A percentile compares a stretch with the other conserved stretches of the same genome.
Evolutionary conservation across 768 basidiomycete species (phyloP).

Genomic region (Phaffia australis): DNA sequence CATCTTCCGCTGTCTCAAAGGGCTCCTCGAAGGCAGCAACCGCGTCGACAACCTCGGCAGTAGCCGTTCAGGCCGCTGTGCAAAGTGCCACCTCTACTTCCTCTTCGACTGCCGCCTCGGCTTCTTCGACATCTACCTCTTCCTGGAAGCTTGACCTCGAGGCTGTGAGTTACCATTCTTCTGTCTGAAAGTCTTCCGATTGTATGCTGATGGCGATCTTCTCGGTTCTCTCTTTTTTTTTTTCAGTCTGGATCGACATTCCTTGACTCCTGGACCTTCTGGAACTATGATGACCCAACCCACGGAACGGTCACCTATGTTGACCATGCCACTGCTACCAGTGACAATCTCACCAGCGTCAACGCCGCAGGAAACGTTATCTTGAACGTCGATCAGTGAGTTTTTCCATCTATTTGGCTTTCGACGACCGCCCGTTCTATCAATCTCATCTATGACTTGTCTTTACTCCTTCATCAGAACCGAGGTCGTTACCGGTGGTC

Average conservation of each 20-base stretch:
- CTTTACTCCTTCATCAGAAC: not conserved
- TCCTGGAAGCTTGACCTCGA: conserved; percentile 28
- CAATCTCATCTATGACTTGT: not conserved
- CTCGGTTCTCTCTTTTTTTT: conserved; percentile 32
- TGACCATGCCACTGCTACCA: conserved; percentile 34
- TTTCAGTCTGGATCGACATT: conserved; percentile 50
- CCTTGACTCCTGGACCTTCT: conserved; percentile 72
- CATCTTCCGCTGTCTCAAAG: no score
- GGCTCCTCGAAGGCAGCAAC: conserved; percentile 13
- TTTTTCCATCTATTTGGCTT: conserved; percentile 40
- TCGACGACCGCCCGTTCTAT: not conserved
- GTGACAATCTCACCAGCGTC: conserved; percentile 49
- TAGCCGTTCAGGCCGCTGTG: not conserved
- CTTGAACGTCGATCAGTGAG: conserved; percentile 69
- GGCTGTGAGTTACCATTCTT: conserved; percentile 16
- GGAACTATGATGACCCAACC: conserved; percentile 57
- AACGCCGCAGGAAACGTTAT: conserved; percentile 64
- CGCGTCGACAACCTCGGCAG: conserved; percentile 21
- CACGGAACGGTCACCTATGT: conserved; percentile 53
- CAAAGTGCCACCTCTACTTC: conserved; percentile 9
- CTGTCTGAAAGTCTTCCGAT: conserved; percentile 18
- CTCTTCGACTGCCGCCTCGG: conserved; percentile 22
- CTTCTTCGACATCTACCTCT: conserved; percentile 24
- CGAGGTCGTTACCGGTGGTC: conserved; percentile 52
- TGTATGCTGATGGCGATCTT: conserved; percentile 1